Conservation (phyloP, 371 early-diverging fungal species). For the Phascolomyces articulosus region DNA sequence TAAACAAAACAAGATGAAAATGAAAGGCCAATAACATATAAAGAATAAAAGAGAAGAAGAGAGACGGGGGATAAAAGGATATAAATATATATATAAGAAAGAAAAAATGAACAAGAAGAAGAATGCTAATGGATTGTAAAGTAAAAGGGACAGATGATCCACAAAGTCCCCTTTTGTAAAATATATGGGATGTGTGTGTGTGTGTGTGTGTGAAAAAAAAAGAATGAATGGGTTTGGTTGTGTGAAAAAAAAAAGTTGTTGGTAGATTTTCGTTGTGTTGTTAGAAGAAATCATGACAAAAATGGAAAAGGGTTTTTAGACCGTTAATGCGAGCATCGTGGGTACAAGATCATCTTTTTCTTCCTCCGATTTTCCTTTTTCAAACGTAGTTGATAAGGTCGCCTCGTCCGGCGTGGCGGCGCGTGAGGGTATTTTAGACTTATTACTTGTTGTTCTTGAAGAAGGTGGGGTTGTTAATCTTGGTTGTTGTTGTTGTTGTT, state of each 20-base stretch:
- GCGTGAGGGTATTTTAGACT: not conserved
- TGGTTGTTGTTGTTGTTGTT: conserved; percentile 6
- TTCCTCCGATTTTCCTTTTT: not conserved
- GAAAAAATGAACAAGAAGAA: not conserved
- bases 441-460: conserved; percentile 4
- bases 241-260: not conserved
- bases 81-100: conserved; percentile 4
- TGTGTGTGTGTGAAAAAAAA: not conserved
- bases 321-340: conserved; percentile 12
- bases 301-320: conserved; percentile 1
- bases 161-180: conserved; percentile 10
- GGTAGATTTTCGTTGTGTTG: not conserved
- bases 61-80: not conserved
- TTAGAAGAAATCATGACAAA: not conserved
- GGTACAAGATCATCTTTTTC: conserved; percentile 11
- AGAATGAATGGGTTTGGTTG: not conserved
- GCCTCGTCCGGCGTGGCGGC: conserved; percentile 14
- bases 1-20: conserved; percentile 4
- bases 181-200: conserved; percentile 2
- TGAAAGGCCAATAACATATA: conserved; percentile 20
- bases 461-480: conserved; percentile 13
- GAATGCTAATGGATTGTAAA: not conserved
- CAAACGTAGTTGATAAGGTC: not conserved
- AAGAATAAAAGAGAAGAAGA: not conserved
- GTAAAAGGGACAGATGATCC: conserved; percentile 13